These are phyloP conservation scores for Cladophialophora chaetospira DNA, from an alignment of 2,329 filamentous ascomycete species.

Conservation along the genomic window DNA sequence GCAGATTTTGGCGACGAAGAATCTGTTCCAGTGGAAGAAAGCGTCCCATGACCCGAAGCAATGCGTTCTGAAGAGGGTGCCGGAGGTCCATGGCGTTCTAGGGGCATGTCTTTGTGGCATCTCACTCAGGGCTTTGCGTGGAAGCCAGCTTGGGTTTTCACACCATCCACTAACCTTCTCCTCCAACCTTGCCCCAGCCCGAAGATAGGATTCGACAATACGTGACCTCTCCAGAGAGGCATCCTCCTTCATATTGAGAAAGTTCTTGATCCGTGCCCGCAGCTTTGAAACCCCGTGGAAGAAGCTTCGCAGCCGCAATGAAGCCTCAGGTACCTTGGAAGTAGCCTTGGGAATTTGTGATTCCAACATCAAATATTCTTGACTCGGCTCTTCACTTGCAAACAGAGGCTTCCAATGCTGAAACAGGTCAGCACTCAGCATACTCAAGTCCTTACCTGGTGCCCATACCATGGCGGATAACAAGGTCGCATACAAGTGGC, in stretches of 20 bases:
- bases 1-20: slow-evolving; percentile 21
- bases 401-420: slow-evolving; percentile 28
- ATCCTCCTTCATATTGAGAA: slow-evolving; percentile 8
- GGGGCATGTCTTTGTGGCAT: background rate
- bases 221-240: slow-evolving; percentile 1
- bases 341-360: slow-evolving; percentile 21
- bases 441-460: background rate
- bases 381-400: slow-evolving; percentile 22
- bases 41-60: slow-evolving; percentile 19
- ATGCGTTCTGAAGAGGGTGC: slow-evolving; percentile 14
- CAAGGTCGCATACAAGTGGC: slow-evolving; percentile 19
- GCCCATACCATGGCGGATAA: slow-evolving; percentile 23
- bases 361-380: slow-evolving; percentile 23
- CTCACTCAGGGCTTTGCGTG: slow-evolving; percentile 13
- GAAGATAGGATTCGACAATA: slow-evolving; percentile 14
- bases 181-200: slow-evolving; percentile 18
- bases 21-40: slow-evolving; percentile 28
- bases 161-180: slow-evolving; percentile 25
- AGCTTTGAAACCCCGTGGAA: slow-evolving; percentile 26
- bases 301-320: slow-evolving; percentile 16
- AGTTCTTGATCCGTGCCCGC: slow-evolving; percentile 24
- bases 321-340: slow-evolving; percentile 7
- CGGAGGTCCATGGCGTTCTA: slow-evolving; percentile 16
- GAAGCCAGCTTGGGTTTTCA: slow-evolving; percentile 18
- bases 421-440: slow-evolving; percentile 10